Conservation (phyloP, 306 rosid species). For the Cucumis hystrix region DNA sequence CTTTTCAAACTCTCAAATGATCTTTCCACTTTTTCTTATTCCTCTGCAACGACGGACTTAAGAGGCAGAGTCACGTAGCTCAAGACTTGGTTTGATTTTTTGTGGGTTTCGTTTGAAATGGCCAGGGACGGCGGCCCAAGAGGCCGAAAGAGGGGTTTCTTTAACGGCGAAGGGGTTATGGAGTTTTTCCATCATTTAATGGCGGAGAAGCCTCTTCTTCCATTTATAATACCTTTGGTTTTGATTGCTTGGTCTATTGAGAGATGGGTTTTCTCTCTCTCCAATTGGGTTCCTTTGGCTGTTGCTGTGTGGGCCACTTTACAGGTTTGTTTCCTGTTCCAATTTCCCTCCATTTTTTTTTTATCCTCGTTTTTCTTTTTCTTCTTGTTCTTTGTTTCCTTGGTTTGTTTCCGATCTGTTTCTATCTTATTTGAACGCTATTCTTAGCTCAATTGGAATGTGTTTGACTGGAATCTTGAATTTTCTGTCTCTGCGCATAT, state of each 20-base stretch:
- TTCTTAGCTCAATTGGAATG: neutral
- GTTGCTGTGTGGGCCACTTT: constrained; percentile 68
- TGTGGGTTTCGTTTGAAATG: constrained; percentile 32
- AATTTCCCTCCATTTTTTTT: neutral
- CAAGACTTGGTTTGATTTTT: neutral
- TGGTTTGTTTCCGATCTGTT: neutral
- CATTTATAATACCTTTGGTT: constrained; percentile 46
- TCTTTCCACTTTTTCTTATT: neutral
- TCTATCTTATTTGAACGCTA: neutral
- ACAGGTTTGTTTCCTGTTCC: constrained; percentile 38
- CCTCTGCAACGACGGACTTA: neutral
- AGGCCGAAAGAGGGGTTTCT: constrained; percentile 15
- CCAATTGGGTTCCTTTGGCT: constrained; percentile 76
- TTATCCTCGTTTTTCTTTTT: neutral
- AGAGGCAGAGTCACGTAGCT: neutral
- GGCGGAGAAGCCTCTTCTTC: constrained; percentile 49
- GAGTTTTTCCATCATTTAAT: constrained; percentile 37
- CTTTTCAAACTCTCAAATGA: neutral
- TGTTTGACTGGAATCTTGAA: neutral
- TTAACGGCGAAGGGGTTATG: constrained; percentile 29
- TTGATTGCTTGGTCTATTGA: constrained; percentile 69
- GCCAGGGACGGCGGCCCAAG: constrained; percentile 25
- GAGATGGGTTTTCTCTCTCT: constrained; percentile 74
- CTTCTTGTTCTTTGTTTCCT: neutral
- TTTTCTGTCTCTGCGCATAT: neutral